phyloP scores from a whole-genome alignment of 2,329 filamentous ascomycete genomes.

The Sporothrix inflata region DNA sequence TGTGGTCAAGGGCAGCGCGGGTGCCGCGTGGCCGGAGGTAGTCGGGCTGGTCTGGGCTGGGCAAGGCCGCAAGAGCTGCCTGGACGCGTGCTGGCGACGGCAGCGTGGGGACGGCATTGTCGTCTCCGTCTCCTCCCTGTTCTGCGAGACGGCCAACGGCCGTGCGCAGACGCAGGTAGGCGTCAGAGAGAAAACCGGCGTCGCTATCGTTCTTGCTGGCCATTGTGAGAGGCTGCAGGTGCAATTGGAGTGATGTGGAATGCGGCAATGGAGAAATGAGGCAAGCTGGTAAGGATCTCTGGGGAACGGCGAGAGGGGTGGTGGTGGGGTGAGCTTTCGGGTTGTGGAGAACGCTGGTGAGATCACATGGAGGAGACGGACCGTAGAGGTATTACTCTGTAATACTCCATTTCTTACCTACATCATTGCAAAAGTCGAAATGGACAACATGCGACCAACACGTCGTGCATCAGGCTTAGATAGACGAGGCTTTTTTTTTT shows the following conservation, averaged over 20 bases:
- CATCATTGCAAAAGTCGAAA: no score
- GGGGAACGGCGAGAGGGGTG: neutral
- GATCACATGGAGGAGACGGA: no score
- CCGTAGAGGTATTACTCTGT: no score
- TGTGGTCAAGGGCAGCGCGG: constrained; percentile 47
- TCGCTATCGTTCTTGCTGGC: neutral
- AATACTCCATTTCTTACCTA: no score
- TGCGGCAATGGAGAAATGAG: no score
- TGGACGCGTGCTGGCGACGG: constrained; percentile 42
- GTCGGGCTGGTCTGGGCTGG: constrained; percentile 37
- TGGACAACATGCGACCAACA: no score
- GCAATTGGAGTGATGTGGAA: neutral
- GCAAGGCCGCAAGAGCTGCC: constrained; percentile 48
- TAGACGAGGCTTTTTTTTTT: no score
- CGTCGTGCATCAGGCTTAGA: no score
- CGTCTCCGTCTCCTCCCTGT: neutral
- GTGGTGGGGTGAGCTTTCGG: neutral
- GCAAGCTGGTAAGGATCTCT: neutral
- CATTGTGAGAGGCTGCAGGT: neutral
- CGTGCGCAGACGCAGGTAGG: constrained; percentile 34
- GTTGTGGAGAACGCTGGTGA: neutral
- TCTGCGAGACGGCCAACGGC: constrained; percentile 29
- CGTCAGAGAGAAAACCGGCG: constrained; percentile 33
- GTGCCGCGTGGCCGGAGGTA: constrained; percentile 43
- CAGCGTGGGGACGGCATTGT: constrained; percentile 49